Base-by-base conservation (phyloP, 2,329 filamentous ascomycete genomes). In the Colletotrichum sp. region DNA sequence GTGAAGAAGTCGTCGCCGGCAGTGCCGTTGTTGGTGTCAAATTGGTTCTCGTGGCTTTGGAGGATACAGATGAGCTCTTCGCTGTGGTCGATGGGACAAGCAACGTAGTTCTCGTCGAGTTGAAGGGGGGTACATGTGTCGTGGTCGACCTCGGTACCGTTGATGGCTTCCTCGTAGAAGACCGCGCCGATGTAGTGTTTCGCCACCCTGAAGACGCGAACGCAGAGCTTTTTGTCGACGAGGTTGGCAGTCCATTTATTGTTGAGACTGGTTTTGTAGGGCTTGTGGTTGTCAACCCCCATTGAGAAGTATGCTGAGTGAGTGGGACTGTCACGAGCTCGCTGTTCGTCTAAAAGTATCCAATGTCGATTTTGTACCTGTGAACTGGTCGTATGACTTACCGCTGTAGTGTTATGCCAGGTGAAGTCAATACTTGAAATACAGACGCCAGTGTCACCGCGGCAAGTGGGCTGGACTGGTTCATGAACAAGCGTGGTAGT, bases 331-430 rank as follows among this genome's bases (percentile, higher is more conserved):
- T 48, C 14, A 38, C 32, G 8, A 2, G 4, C 24, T 4, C 7
- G 24, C 21, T 0, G 18, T 43, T 59, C 18, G 62, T 58, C 52
- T 58, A 14, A 16, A n/a, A 16, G n/a, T 26, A 4, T 24, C 21
- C 21, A 24, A 24, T 16, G 43, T 28, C n/a, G 52, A 1, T 26
- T 52, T 5, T 30, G 7, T 3, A 7, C 12, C 2, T 28, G 1
- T 6, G 4, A n/a, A 14, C 8, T 68, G 12, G 10, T 4, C 5
- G n/a, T 18, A 2, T 12, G 16, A 59, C 65, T 43, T 28, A 59
- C 65, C 32, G 3, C 13, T n/a, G 52, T 68, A 24, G 48, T 68
- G 16, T 68, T 68, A 2, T 68, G 65, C 65, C 65, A 68, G 6
- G 32, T 2, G 3, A 58, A 2, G 30, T 30, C 7, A n/a, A 28